Conservation (phyloP, 1,284 basidiomycete species). For the Puccinia sorghi region DNA sequence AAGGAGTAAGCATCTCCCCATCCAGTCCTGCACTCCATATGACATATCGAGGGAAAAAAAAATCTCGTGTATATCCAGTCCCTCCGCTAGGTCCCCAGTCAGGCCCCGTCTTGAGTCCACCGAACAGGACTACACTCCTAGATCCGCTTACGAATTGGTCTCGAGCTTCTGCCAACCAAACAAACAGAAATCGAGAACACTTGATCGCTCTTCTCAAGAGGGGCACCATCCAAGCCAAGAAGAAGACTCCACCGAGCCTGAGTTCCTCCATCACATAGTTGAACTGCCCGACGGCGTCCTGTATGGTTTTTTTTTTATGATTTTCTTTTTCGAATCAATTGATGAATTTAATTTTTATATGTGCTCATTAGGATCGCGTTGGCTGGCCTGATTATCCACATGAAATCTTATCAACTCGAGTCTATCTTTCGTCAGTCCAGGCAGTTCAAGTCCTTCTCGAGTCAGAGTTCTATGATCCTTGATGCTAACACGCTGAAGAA, state of each 20-base stretch:
- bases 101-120: constrained; percentile 22
- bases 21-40: not conserved
- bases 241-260: not conserved
- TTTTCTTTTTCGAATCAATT: not conserved
- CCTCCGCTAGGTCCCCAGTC: not conserved
- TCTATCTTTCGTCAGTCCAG: constrained; percentile 33
- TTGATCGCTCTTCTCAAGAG: not conserved
- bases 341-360: not conserved
- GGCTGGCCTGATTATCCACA: constrained; percentile 36
- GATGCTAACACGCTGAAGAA: constrained; percentile 33
- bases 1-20: not conserved
- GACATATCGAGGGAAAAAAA: not conserved
- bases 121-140: constrained; percentile 25
- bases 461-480: constrained; percentile 33
- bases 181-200: not conserved
- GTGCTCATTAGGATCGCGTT: constrained; percentile 11
- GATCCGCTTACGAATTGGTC: constrained; percentile 29
- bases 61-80: not conserved
- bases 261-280: constrained; percentile 33
- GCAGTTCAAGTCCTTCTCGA: constrained; percentile 30
- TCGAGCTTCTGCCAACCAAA: constrained; percentile 22
- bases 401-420: constrained; percentile 38
- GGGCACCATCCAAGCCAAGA: not conserved
- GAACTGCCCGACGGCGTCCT: constrained; percentile 36
- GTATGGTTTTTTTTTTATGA: constrained; percentile 4